Evolutionary conservation across 2,329 filamentous ascomycete species (phyloP).

Genomic region (Colletotrichum liaoningense): DNA sequence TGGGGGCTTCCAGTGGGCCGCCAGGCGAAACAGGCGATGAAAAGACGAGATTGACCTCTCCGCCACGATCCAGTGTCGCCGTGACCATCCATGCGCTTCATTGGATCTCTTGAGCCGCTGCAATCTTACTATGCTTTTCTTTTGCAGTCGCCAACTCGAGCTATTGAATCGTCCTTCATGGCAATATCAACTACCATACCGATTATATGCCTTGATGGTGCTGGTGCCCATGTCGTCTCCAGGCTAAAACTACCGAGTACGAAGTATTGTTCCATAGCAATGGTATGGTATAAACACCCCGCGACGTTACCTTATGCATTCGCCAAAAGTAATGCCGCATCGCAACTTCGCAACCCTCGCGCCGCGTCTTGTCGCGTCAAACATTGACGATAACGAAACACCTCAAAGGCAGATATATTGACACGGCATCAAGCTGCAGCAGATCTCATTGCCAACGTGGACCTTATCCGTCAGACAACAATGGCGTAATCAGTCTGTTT

Average conservation of each 20-base stretch:
- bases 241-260: background rate
- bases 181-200: background rate
- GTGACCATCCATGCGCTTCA: conserved; percentile 30
- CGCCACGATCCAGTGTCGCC: conserved; percentile 32
- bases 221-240: background rate
- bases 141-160: conserved; percentile 16
- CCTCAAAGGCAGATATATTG: background rate
- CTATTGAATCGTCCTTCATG: conserved; percentile 24
- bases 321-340: conserved; percentile 22
- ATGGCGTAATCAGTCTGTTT: conserved; percentile 18
- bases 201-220: too few species aligned
- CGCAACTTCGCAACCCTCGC: background rate
- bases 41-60: conserved; percentile 35
- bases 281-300: background rate
- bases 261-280: background rate
- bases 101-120: conserved; percentile 18
- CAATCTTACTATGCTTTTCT: conserved; percentile 33
- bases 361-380: background rate
- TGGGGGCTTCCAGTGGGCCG: conserved; percentile 27
- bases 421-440: conserved; percentile 27
- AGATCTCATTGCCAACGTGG: conserved; percentile 27
- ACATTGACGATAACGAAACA: background rate
- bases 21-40: conserved; percentile 29
- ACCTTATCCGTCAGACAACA: conserved; percentile 9
- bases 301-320: background rate